Percentiles rank a stretch among this genome's conserved stretches.
Conservation (phyloP, 2,329 filamentous ascomycete species). For the Drechslera avenae region DNA sequence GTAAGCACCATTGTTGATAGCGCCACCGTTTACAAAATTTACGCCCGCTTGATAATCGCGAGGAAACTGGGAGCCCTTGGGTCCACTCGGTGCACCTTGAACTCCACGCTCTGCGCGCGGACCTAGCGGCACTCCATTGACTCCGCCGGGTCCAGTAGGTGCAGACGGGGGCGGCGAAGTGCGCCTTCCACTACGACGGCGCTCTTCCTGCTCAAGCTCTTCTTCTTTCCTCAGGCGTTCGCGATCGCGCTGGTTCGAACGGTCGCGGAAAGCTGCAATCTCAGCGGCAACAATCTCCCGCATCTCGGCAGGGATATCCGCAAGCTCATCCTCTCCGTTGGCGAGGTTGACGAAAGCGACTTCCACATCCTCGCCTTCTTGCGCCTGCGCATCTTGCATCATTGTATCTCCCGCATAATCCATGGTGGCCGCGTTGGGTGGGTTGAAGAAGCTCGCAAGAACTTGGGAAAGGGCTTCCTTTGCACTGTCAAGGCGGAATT, state of each 20-base stretch:
- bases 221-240: constrained; percentile 89
- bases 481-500: constrained; percentile 72
- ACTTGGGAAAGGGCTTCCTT: constrained; percentile 70
- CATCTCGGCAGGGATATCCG: constrained; percentile 96
- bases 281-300: constrained; percentile 92
- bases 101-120: constrained; percentile 68
- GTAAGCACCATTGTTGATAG: constrained; percentile 62
- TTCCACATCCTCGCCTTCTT: constrained; percentile 70
- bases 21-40: constrained; percentile 79
- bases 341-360: constrained; percentile 85
- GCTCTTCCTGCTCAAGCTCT: constrained; percentile 86
- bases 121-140: constrained; percentile 78
- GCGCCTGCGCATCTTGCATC: constrained; percentile 66
- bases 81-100: constrained; percentile 75
- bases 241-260: constrained; percentile 84
- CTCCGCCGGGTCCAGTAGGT: constrained; percentile 65
- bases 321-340: constrained; percentile 81
- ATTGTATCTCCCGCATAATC: constrained; percentile 70
- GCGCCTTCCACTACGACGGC: constrained; percentile 71
- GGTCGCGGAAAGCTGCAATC: constrained; percentile 90
- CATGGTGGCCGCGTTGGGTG: constrained; percentile 47
- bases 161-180: constrained; percentile 66
- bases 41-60: constrained; percentile 78
- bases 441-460: constrained; percentile 74
- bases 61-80: constrained; percentile 69